These are phyloP conservation scores for Schizothecium vesticola DNA, from an alignment of 495 filamentous ascomycete species.

Conservation along the genomic window DNA sequence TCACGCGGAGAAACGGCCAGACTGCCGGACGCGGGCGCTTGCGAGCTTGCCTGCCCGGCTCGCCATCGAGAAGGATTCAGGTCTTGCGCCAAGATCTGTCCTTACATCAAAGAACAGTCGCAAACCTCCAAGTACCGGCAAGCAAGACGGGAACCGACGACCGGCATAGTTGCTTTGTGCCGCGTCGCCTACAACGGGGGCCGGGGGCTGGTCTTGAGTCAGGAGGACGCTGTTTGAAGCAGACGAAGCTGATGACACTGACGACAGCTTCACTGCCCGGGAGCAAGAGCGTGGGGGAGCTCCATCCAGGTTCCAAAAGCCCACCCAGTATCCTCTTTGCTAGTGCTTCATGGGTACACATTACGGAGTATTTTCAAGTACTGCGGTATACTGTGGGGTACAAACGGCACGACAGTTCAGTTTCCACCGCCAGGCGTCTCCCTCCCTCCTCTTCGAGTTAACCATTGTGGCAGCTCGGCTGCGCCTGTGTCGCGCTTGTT, in stretches of 20 bases:
- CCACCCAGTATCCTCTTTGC: neutral
- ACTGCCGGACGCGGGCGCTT: conserved; percentile 10
- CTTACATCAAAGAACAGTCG: neutral
- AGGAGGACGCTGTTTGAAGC: neutral
- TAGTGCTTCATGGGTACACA: neutral
- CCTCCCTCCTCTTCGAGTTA: neutral
- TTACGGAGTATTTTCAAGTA: neutral
- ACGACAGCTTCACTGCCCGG: neutral
- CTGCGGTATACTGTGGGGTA: neutral
- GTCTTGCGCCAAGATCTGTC: neutral
- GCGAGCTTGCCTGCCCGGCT: neutral
- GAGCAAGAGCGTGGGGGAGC: neutral
- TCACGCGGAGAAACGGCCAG: conserved; percentile 1
- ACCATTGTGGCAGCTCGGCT: conserved; percentile 5
- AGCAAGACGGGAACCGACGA: neutral
- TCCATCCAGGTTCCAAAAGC: neutral
- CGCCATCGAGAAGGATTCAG: neutral
- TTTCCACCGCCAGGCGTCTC: neutral
- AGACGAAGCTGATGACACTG: neutral
- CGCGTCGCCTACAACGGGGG: neutral
- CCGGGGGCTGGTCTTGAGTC: neutral
- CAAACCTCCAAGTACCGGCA: neutral
- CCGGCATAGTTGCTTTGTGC: neutral
- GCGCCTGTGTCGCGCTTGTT: conserved; percentile 3
- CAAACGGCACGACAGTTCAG: neutral